phyloP scores from a whole-genome alignment of 2,329 filamentous ascomycete species.

The Cryphonectria carpinicola region DNA sequence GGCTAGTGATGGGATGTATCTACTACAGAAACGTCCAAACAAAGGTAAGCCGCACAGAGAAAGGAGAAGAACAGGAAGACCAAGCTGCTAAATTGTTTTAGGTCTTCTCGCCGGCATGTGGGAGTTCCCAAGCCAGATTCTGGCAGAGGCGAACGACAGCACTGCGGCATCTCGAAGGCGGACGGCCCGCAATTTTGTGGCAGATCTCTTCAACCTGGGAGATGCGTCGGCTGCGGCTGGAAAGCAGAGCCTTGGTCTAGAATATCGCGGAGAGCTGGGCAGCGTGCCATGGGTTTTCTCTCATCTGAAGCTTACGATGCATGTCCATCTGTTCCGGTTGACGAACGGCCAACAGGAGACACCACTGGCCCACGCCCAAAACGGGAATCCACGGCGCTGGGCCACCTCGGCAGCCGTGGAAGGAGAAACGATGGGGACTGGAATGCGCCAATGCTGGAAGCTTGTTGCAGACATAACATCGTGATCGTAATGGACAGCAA shows the following conservation, averaged over 20 bases:
- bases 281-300: conserved; percentile 62
- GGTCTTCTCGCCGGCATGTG: conserved; percentile 58
- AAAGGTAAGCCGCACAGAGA: conserved; percentile 42
- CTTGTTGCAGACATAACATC: conserved; percentile 37
- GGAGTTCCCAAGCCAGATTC: conserved; percentile 56
- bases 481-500: neutral
- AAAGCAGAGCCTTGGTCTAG: conserved; percentile 29
- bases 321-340: conserved; percentile 56
- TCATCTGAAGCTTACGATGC: conserved; percentile 60
- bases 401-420: conserved; percentile 47
- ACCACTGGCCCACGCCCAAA: conserved; percentile 10
- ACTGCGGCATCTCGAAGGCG: conserved; percentile 40
- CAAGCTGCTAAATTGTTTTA: neutral
- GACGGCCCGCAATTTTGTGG: conserved; percentile 43
- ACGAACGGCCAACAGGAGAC: conserved; percentile 24
- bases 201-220: conserved; percentile 33
- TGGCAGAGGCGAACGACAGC: conserved; percentile 38
- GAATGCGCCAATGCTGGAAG: conserved; percentile 62
- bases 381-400: conserved; percentile 38
- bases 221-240: conserved; percentile 5
- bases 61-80: neutral
- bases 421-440: conserved; percentile 59
- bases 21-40: conserved; percentile 55
- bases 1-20: conserved; percentile 44
- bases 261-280: conserved; percentile 49